Evolutionary conservation across 1,284 basidiomycete species (phyloP), one percentile per base, ranked within the genome.

Genomic region (Leccinum proximum): DNA sequence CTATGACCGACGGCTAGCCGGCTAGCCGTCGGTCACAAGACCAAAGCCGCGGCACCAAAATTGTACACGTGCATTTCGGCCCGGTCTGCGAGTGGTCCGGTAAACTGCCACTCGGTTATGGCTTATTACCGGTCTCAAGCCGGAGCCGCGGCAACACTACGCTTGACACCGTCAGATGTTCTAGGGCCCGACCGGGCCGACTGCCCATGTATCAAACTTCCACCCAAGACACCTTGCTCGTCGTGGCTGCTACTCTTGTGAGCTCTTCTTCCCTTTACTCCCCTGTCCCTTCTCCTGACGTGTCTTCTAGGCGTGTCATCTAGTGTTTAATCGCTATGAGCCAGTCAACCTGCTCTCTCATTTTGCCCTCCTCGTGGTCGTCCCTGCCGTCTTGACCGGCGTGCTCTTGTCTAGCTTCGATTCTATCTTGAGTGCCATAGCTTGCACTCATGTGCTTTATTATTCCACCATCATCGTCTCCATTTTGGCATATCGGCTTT

Each of bases 321-420:
- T 71, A 0, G 57, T 77, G 37, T 76, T 76, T 35, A 77, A 75
- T 54, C 77, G 74, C 53, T 78, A 66, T 48, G 76, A 76, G 40
- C 76, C 76, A 18, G 68, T 64, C 14, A 60, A 64, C 61, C 76
- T 68, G 1, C 66, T 72, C 67, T 67, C 68, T 2, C 74, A 78
- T 66, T 5, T 67, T 2, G 65, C 57, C 22, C 73, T 76, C 62
- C 70, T 76, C 40, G 2, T 72, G 4, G 7, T 67, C 38, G 57
- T 70, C 4, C 74, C 74, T 13, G 67, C 66, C 7, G 10, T 68
- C 67, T 63, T 76, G 65, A 42, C 68, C 1, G 14, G 50, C 58
- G 5, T 67, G 10, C 60, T 75, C 5, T 58, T 57, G 3, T 59
- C 59, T 6, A 63, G 57, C 65, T 69, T 67, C 42, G 59, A 65